phyloP scores from a whole-genome alignment of 2,329 filamentous ascomycete species.

The Microcera coccophila region DNA sequence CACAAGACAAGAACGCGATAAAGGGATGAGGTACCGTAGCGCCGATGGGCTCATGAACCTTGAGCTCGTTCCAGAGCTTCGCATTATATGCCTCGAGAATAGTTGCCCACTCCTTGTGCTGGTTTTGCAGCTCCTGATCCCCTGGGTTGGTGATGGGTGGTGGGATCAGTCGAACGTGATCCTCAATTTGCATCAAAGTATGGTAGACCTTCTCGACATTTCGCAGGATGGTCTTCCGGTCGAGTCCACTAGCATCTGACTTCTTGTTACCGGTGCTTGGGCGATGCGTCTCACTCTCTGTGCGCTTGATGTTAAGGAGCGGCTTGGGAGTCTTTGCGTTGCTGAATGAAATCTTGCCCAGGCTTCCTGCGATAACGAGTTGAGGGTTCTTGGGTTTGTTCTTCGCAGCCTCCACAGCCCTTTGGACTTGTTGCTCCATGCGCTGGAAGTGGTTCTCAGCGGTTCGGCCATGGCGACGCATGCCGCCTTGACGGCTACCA shows the following conservation, averaged over 20 bases:
- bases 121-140: conserved; percentile 65
- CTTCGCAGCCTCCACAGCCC: conserved; percentile 95
- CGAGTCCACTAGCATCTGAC: conserved; percentile 47
- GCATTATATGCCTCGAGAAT: conserved; percentile 65
- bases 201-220: conserved; percentile 88
- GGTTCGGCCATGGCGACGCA: conserved; percentile 71
- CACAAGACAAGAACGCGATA: conserved; percentile 89
- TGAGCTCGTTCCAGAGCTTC: conserved; percentile 79
- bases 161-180: conserved; percentile 81
- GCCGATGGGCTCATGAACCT: conserved; percentile 88
- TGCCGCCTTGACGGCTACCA: conserved; percentile 72
- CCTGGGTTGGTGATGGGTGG: conserved; percentile 49
- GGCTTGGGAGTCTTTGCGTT: conserved; percentile 97
- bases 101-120: conserved; percentile 68
- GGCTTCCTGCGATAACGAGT: conserved; percentile 88
- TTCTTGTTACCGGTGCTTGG: conserved; percentile 48
- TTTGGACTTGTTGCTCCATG: conserved; percentile 98
- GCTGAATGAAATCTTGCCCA: conserved; percentile 98
- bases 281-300: conserved; percentile 61
- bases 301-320: conserved; percentile 88
- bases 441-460: conserved; percentile 97
- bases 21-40: conserved; percentile 80
- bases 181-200: conserved; percentile 88
- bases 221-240: conserved; percentile 76
- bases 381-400: conserved; percentile 97